Evolutionary conservation across 179 eudicot genomes (phyloP), one percentile per base, ranked within the genome.

Genomic region (Corrigiola litoralis): DNA sequence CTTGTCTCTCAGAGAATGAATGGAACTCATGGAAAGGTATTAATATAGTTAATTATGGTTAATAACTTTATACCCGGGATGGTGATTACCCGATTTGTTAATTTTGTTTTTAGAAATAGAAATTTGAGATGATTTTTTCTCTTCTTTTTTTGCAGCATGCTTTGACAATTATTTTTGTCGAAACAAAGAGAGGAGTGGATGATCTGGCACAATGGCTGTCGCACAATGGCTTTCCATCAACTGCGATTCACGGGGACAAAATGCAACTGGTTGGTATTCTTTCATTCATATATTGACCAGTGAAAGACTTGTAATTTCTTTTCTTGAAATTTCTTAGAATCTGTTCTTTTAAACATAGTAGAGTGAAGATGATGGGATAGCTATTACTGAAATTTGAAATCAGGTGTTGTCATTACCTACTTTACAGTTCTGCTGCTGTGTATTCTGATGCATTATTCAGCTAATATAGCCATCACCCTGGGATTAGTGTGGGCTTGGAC

Each of bases 241-340:
- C 76, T 18, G 90, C 95, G 27, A 89, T 89, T 38, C 96, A 89
- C 71, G 96, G 96, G 49, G 95, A 85, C 82, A 89, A 87, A 87
- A 84, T 84, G 68, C 96, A 89, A 67, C 59, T 74, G 84, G 96
- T 87, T 31, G 69, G 87, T 69, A 24, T 58, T 49, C 12, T n/a
- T n/a, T 37, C 62, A 17, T 45, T 0, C 18, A 10, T 56, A 5
- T 2, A n/a, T n/a, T n/a, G n/a, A n/a, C 16, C 36, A 16, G 14
- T 61, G 23, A 28, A 34, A 21, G 31, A 57, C n/a, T n/a, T n/a
- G n/a, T n/a, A n/a, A n/a, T n/a, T n/a, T n/a, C n/a, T n/a, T n/a
- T n/a, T n/a, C n/a, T n/a, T n/a, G n/a, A n/a, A n/a, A n/a, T n/a
- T n/a, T n/a, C n/a, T n/a, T n/a, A n/a, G n/a, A n/a, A n/a, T n/a